phyloP scores from a whole-genome alignment of 306 rosid genomes.

The Geum urbanum region DNA sequence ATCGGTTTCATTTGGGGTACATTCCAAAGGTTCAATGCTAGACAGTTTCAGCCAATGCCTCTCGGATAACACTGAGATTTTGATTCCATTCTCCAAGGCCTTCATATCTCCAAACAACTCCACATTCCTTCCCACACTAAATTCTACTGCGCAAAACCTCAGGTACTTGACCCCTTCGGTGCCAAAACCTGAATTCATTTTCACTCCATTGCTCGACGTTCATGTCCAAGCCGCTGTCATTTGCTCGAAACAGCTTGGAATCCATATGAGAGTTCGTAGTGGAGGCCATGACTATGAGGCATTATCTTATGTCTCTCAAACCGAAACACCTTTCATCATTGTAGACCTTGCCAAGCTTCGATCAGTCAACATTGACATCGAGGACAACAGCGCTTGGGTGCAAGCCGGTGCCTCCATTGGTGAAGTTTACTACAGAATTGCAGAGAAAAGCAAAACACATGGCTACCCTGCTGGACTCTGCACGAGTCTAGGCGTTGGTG shows the following conservation, averaged over 20 bases:
- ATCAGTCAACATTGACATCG: constrained; percentile 5
- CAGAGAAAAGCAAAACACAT: constrained; percentile 53
- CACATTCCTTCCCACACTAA: constrained; percentile 45
- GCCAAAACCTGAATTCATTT: constrained; percentile 59
- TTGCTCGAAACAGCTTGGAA: constrained; percentile 45
- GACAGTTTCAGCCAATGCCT: constrained; percentile 51
- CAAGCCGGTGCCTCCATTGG: constrained; percentile 82
- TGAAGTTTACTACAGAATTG: constrained; percentile 62
- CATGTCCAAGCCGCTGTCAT: constrained; percentile 59
- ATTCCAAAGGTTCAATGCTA: constrained; percentile 31
- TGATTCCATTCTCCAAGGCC: constrained; percentile 40
- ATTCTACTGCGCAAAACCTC: constrained; percentile 68
- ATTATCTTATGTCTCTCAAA: constrained; percentile 22
- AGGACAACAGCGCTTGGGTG: constrained; percentile 19
- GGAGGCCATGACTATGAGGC: constrained; percentile 31
- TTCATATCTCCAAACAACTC: constrained; percentile 42
- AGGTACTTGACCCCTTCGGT: constrained; percentile 48
- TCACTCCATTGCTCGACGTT: constrained; percentile 47
- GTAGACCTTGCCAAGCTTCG: constrained; percentile 20
- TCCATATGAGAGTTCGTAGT: constrained; percentile 41
- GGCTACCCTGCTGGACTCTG: constrained; percentile 87
- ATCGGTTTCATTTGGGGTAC: constrained; percentile 7
- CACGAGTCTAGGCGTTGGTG: constrained; percentile 72
- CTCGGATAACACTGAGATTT: constrained; percentile 30
- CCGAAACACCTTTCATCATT: constrained; percentile 21